Base-by-base conservation (phyloP, 805 yeast genomes). In the Candida odintsovae region DNA sequence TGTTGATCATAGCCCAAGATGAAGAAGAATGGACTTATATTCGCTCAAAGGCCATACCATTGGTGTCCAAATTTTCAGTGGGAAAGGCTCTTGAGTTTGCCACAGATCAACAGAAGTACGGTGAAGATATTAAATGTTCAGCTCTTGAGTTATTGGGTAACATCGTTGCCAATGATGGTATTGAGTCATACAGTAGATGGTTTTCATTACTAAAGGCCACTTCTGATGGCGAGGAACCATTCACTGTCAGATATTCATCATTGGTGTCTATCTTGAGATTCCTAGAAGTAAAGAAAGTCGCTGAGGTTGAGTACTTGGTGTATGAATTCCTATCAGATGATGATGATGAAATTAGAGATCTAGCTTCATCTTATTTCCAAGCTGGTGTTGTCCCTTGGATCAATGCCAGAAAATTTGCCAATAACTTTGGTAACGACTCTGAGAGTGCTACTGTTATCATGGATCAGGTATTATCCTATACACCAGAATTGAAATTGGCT, bases 301-400 rank as follows among this genome's bases (percentile, higher is more conserved):
- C 55, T 0, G 25, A 45, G 13, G 66, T 65, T 20, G 52, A 50
- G 7, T 52, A 61, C 42, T 47, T 65, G 5, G 55, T 73, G 1
- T 70, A 69, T 48, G 58, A 63, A 13, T 71, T 67, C 50, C 58
- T 83, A 21, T 65, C 65, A 44, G 96, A 88, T 62, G 95, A 87
- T 55, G 92, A 84, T 53, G 77, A 71, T 12, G 79, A 73, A 13
- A 64, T 86, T 6, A 68, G 95, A 47, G 62, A 64, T 1, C 16
- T 54, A 2, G 75, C 86, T 0, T 69, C 86, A 0, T 40, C 52
- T 1, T 69, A 68, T 45, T 59, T 81, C 16, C 59, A 71, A 2
- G 33, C 48, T 4, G 48, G 68, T 18, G 58, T 74, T 21, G 66
- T 72, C 20, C 69, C 77, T 11, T 59, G 65, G 38, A 60, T 55